Evolutionary conservation across 2,329 filamentous ascomycete species (phyloP).

Genomic region (Ophiocordyceps australis): DNA sequence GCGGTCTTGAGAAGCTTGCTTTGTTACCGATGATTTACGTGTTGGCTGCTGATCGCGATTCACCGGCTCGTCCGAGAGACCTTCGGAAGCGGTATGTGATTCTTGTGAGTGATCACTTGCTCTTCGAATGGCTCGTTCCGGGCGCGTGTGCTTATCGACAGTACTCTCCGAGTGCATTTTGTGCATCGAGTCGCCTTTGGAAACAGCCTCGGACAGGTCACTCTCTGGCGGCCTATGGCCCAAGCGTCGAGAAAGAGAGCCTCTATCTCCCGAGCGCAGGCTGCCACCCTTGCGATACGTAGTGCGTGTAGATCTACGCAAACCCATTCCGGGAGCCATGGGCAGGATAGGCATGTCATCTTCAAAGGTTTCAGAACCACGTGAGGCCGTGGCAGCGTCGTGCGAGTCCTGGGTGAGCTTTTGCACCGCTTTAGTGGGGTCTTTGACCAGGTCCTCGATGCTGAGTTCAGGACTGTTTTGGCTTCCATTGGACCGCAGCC

Average conservation of each 20-base stretch:
- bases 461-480: constrained; percentile 42
- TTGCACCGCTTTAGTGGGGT: constrained; percentile 54
- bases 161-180: constrained; percentile 55
- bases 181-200: constrained; percentile 31
- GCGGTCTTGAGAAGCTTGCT: constrained; percentile 16
- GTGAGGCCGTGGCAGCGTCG: constrained; percentile 20
- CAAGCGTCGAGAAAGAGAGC: constrained; percentile 57
- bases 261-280: constrained; percentile 58
- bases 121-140: constrained; percentile 24
- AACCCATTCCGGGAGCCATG: constrained; percentile 54
- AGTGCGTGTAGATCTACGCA: constrained; percentile 81
- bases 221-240: constrained; percentile 42
- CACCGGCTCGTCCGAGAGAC: constrained; percentile 13
- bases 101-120: constrained; percentile 30
- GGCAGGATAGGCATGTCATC: constrained; percentile 82
- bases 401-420: constrained; percentile 43
- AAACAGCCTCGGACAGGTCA: constrained; percentile 21
- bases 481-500: constrained; percentile 44
- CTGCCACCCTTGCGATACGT: constrained; percentile 79
- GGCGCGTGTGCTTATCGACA: constrained; percentile 43
- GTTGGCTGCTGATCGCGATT: constrained; percentile 5
- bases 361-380: constrained; percentile 19
- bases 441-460: constrained; percentile 67
- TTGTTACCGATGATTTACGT: too few species aligned
- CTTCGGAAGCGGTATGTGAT: constrained; percentile 18